A percentile compares a stretch with the other conserved stretches of the same genome.
Evolutionary conservation across 345 rosid genomes (phyloP).

Genomic region (Corchorus capsularis): DNA sequence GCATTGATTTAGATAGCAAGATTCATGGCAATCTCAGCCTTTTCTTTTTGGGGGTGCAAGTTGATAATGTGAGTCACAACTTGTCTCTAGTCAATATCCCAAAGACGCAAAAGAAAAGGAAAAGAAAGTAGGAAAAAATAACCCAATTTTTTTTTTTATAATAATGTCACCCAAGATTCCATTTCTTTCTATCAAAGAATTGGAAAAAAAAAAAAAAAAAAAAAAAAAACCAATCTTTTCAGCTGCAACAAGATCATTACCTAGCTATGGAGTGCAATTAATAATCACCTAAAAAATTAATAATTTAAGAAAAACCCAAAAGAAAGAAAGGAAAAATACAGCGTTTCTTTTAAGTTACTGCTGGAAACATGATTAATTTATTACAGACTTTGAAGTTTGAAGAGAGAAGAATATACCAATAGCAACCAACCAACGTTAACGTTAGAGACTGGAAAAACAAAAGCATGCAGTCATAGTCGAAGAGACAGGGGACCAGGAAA

Average conservation of each 20-base stretch:
- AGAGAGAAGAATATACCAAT: too few species aligned
- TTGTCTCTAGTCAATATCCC: not conserved
- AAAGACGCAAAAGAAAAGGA: not conserved
- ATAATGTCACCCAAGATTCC: not conserved
- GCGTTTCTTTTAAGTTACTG: too few species aligned
- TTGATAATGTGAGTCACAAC: constrained; percentile 6
- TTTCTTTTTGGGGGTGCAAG: not conserved
- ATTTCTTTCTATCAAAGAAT: not conserved
- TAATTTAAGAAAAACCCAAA: too few species aligned
- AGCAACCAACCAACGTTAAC: too few species aligned
- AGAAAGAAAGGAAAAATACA: too few species aligned
- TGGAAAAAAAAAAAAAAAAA: not conserved
- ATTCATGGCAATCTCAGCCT: constrained; percentile 5
- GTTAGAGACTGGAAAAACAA: not conserved
- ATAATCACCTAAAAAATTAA: too few species aligned
- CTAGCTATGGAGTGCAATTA: too few species aligned
- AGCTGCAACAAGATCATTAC: too few species aligned
- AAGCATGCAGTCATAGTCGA: constrained; percentile 13
- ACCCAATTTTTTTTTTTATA: not conserved
- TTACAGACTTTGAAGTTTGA: not conserved
- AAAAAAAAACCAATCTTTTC: too few species aligned
- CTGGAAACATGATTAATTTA: too few species aligned
- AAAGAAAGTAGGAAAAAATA: not conserved
- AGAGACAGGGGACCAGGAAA: not conserved
- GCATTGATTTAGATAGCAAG: not conserved